phyloP scores from a whole-genome alignment of 2,329 filamentous ascomycete species.

The Diaporthe sp. region DNA sequence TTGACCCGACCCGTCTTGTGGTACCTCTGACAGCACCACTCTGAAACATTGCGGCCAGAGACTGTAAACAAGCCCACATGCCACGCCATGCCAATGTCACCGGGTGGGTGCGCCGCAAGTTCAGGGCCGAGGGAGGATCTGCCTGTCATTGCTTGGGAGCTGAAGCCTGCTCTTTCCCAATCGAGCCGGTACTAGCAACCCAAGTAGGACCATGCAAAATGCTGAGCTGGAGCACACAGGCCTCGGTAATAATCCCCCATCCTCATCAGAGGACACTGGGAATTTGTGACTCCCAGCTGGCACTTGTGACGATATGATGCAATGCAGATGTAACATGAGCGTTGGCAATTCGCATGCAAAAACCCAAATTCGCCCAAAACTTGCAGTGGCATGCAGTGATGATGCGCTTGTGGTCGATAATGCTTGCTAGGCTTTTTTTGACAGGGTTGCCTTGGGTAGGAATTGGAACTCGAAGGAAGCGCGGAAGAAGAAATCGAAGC shows the following conservation, averaged over 20 bases:
- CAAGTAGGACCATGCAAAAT: neutral
- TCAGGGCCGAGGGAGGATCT: neutral
- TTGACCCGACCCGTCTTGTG: constrained; percentile 21
- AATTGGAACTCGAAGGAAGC: constrained; percentile 23
- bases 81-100: neutral
- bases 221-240: neutral
- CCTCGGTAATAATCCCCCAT: constrained; percentile 4
- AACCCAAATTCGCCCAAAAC: neutral
- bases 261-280: neutral
- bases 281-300: constrained; percentile 24
- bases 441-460: constrained; percentile 14
- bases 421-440: neutral
- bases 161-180: constrained; percentile 7
- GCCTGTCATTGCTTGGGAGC: neutral
- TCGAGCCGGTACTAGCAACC: neutral
- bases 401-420: constrained; percentile 6
- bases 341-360: constrained; percentile 9
- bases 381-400: constrained; percentile 12
- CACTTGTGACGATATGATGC: constrained; percentile 37
- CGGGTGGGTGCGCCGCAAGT: neutral
- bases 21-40: constrained; percentile 22
- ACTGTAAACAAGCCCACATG: constrained; percentile 25
- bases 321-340: constrained; percentile 31
- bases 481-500: constrained; percentile 30
- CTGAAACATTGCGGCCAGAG: constrained; percentile 22